Base-by-base conservation (phyloP, 768 basidiomycete genomes). In the Cystofilobasidium capitatum region DNA sequence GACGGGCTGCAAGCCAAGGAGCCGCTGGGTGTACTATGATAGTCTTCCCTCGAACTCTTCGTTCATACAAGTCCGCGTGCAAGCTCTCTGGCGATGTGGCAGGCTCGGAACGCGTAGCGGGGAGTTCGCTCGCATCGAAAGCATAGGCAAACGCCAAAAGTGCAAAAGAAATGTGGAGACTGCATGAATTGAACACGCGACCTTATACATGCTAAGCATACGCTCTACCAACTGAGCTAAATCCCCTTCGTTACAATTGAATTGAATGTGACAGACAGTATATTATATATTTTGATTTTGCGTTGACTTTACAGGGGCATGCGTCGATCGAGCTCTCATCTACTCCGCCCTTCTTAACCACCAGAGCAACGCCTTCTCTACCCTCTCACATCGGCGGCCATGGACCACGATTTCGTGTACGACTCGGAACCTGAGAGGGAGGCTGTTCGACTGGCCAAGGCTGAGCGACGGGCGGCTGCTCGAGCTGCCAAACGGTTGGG, bases 131-230 rank as follows among this genome's bases (percentile, higher is more conserved):
- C 9, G 9, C 47, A 22, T 24, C 20, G 22, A 16, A 7, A 22
- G 47, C 9, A 16, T 49, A 16, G 20, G 6, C 7, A 49, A 49
- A 24, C 12, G 26, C 47, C 20, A 49, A 22, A 49, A 22, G 47
- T 22, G 47, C 9, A 8, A 49, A 24, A 12, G 47, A 7, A 12
- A 8, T 49, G 47, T 49, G 47, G 47, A 49, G 47, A 49, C 47
- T 49, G 22, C 47, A 49, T n/a, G 47, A 49, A 49, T 49, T 49
- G 20, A 49, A 49, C 47, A n/a, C n/a, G n/a, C n/a, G n/a, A n/a
- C n/a, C n/a, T 49, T 49, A 22, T 22, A 49, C 8, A 22, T 49
- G 47, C 20, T 49, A 49, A 49, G n/a, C n/a, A n/a, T n/a, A n/a
- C n/a, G n/a, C n/a, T n/a, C n/a, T n/a, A 49, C 8, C 47, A 49